phyloP scores from a whole-genome alignment of 2,329 filamentous ascomycete species.

The Venturia nashicola region DNA sequence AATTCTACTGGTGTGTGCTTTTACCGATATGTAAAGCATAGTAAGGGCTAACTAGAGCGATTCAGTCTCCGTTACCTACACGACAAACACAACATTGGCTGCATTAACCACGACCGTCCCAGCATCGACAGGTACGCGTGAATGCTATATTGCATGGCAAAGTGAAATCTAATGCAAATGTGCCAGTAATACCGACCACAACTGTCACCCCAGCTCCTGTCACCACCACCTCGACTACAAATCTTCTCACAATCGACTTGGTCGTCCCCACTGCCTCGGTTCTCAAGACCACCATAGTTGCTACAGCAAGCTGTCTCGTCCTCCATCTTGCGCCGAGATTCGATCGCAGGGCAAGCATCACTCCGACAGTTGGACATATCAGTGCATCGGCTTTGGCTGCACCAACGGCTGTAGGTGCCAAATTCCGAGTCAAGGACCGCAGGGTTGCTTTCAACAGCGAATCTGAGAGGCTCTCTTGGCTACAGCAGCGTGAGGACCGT shows the following conservation, averaged over 20 bases:
- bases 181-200: slow-evolving; percentile 14
- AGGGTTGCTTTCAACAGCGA: slow-evolving; percentile 13
- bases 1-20: slow-evolving; percentile 9
- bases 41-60: not conserved
- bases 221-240: slow-evolving; percentile 19
- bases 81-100: slow-evolving; percentile 15
- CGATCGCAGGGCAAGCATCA: slow-evolving; percentile 19
- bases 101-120: slow-evolving; percentile 15
- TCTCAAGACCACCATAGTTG: slow-evolving; percentile 16
- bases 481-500: slow-evolving; percentile 17
- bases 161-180: not conserved
- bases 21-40: not conserved
- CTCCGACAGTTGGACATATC: slow-evolving; percentile 14
- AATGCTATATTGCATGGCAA: not conserved
- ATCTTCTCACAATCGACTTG: slow-evolving; percentile 17
- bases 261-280: slow-evolving; percentile 14
- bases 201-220: slow-evolving; percentile 16
- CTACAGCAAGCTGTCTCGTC: slow-evolving; percentile 21
- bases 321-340: slow-evolving; percentile 14
- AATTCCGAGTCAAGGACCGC: slow-evolving; percentile 15
- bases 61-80: slow-evolving; percentile 14
- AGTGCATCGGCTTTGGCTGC: slow-evolving; percentile 11
- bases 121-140: slow-evolving; percentile 11
- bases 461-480: slow-evolving; percentile 8
- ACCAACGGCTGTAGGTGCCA: slow-evolving; percentile 14